phyloP scores from a whole-genome alignment of 2,329 filamentous ascomycete species.

The Beauveria asiatica region DNA sequence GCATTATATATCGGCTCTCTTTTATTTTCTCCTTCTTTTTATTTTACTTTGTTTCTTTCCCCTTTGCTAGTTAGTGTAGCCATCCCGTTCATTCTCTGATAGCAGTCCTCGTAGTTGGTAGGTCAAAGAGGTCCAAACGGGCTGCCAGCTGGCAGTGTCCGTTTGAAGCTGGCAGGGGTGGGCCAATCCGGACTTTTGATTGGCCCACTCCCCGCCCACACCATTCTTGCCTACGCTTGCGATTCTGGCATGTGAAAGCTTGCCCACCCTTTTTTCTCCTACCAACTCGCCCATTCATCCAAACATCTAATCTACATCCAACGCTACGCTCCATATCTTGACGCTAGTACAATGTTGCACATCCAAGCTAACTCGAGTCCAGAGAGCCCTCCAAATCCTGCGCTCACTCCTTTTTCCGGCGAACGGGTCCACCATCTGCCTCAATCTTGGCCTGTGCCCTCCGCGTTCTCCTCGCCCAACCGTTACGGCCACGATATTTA shows the following conservation, averaged over 20 bases:
- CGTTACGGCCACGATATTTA: slow-evolving; percentile 4
- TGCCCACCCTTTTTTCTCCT: neutral
- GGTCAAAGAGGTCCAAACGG: neutral
- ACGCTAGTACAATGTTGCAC: neutral
- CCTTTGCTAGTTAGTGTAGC: neutral
- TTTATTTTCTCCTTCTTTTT: neutral
- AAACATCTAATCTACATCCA: slow-evolving; percentile 3
- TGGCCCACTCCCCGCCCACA: slow-evolving; percentile 1
- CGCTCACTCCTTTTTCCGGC: neutral
- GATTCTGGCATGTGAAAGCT: slow-evolving; percentile 7
- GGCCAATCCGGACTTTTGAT: neutral
- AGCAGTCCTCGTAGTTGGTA: neutral
- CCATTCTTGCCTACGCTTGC: slow-evolving; percentile 6
- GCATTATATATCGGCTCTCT: neutral
- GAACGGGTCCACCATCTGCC: neutral
- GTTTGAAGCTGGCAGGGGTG: slow-evolving; percentile 2
- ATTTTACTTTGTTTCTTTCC: neutral
- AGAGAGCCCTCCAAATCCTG: neutral
- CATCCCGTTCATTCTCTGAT: too few species aligned
- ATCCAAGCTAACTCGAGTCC: neutral
- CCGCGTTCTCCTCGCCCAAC: neutral
- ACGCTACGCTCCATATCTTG: neutral
- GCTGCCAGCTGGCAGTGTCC: slow-evolving; percentile 2
- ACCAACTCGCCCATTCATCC: neutral
- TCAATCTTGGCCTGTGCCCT: neutral